Evolutionary conservation across 106 monocot genomes (phyloP), one percentile per base, ranked within the genome.

Genomic region (Narthecium ossifragum): DNA sequence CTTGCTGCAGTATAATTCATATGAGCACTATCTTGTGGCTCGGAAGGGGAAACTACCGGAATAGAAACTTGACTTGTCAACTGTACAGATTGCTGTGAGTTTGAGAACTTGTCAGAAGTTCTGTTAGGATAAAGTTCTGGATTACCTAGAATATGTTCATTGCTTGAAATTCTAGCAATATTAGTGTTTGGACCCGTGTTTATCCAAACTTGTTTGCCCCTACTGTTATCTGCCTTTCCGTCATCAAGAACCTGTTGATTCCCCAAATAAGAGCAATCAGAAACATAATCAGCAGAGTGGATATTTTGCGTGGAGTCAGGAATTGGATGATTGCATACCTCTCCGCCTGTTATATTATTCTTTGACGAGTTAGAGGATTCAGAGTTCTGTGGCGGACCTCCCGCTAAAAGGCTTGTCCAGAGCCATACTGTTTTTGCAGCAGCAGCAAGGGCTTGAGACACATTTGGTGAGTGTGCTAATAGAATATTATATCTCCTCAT

Each of bases 401-500:
- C 85, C n/a, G 41, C 66, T 23, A 81, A 26, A 62, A 86, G 70
- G 64, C 63, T 64, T 8, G 67, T 73, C 85, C 85, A 86, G 15
- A 41, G 67, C 85, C 85, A 86, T 10, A 86, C 85, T 46, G 55
- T 74, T 51, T 63, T 86, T 63, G 76, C 74, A 32, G 72, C 78
- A 61, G 70, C 46, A 56, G 56, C 65, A 46, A 91, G 82, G 2
- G 79, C 82, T 60, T 80, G 91, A 37, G 91, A 91, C 8, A 83
- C 83, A 76, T 69, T 74, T 8, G 73, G 71, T 30, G 80, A 69
- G 24, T 81, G 81, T 23, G 85, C 85, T 29, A 86, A 58, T 15
- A 86, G 64, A 68, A 86, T 81, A 68, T 81, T 86, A 50, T 86
- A 86, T 57, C 74, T 75, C 55, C 81, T 77, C 77, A 81, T 74